phyloP scores from a whole-genome alignment of 768 basidiomycete genomes.

The Sporobolomyces pararoseus region DNA sequence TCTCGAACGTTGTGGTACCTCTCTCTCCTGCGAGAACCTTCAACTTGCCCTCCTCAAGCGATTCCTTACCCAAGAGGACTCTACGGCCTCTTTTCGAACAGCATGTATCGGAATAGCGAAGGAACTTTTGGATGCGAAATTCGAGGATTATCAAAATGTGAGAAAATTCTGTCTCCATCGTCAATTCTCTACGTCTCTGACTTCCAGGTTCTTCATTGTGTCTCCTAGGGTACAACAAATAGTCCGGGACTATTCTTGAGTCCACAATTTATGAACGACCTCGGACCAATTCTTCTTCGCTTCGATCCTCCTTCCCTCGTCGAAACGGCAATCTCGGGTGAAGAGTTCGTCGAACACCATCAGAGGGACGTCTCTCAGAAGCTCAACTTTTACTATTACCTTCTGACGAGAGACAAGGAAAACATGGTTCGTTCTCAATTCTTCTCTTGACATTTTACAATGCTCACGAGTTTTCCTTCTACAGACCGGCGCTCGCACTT shows the following conservation, averaged over 20 bases:
- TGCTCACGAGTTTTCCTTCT: not conserved
- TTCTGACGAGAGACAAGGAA: not conserved
- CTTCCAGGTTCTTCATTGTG: too few relatives aligned
- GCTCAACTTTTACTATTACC: conserved; percentile 15
- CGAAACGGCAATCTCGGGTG: not conserved
- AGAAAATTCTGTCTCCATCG: too few relatives aligned
- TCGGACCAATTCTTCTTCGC: not conserved
- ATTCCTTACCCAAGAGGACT: not conserved
- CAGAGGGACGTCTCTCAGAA: not conserved
- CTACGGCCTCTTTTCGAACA: not conserved
- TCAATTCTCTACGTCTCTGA: too few relatives aligned
- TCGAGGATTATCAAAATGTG: not conserved
- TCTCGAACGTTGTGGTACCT: not conserved
- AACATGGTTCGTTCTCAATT: not conserved
- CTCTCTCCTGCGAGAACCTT: not conserved
- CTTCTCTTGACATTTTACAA: too few relatives aligned
- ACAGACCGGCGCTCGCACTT: conserved; percentile 2
- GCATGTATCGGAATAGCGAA: conserved; percentile 12
- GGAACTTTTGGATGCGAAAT: conserved; percentile 3
- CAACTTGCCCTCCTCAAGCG: conserved; percentile 18
- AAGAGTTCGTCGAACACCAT: not conserved
- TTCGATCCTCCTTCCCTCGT: conserved; percentile 3
- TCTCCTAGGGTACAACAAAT: too few relatives aligned
- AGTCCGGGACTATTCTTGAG: too few relatives aligned
- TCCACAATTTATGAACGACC: too few relatives aligned